These are phyloP conservation scores for Candida piceae DNA, from an alignment of 805 yeast genomes.

Conservation along the genomic window DNA sequence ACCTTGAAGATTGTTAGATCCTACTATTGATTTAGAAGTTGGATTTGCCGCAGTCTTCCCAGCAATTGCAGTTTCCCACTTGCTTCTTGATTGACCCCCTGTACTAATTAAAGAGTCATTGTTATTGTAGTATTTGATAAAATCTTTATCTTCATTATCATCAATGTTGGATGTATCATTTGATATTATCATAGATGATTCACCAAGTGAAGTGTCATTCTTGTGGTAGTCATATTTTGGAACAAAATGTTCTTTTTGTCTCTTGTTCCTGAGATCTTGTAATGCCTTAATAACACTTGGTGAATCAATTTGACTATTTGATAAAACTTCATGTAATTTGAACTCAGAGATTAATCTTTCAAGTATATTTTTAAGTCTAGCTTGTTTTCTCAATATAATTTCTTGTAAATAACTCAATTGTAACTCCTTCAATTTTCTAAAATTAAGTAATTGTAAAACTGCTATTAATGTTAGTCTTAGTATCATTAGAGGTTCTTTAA, in stretches of 20 bases:
- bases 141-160: slow-evolving; percentile 9
- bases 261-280: slow-evolving; percentile 16
- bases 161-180: slow-evolving; percentile 3
- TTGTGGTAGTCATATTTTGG: too few relatives aligned
- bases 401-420: slow-evolving; percentile 41
- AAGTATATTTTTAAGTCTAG: slow-evolving; percentile 22
- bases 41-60: slow-evolving; percentile 6
- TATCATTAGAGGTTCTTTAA: slow-evolving; percentile 50
- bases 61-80: slow-evolving; percentile 20
- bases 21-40: neutral
- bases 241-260: neutral
- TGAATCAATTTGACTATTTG: slow-evolving; percentile 20
- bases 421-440: slow-evolving; percentile 47
- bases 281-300: slow-evolving; percentile 32
- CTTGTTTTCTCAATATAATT: slow-evolving; percentile 35
- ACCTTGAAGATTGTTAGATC: neutral
- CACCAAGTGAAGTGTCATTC: slow-evolving; percentile 2
- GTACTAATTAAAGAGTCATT: slow-evolving; percentile 4
- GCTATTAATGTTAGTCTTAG: slow-evolving; percentile 39
- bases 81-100: slow-evolving; percentile 7
- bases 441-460: slow-evolving; percentile 40
- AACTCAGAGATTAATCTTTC: slow-evolving; percentile 20
- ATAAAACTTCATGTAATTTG: slow-evolving; percentile 23
- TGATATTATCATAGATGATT: slow-evolving; percentile 14
- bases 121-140: slow-evolving; percentile 4